A percentile compares a stretch with the other conserved stretches of the same genome.
Conservation (phyloP, 2,329 filamentous ascomycete species). For the Colletotrichum scovillei region DNA sequence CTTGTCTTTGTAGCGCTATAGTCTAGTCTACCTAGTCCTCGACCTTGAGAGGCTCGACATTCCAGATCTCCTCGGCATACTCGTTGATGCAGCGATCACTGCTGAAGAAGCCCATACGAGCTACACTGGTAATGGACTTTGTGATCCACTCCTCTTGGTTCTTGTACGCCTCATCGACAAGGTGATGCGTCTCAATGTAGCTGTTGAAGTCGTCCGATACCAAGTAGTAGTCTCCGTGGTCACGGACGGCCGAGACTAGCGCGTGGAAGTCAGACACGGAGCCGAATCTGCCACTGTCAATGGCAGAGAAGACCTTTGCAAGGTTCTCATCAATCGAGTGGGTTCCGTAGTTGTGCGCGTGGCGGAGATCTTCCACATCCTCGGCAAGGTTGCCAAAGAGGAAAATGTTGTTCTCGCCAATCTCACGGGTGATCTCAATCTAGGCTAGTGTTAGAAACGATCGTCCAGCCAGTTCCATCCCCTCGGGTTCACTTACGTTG, state of each 20-base stretch:
- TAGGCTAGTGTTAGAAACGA: slow-evolving; percentile 36
- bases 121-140: slow-evolving; percentile 89
- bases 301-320: slow-evolving; percentile 83
- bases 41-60: slow-evolving; percentile 81
- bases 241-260: slow-evolving; percentile 84
- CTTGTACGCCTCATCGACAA: slow-evolving; percentile 92
- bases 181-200: slow-evolving; percentile 89
- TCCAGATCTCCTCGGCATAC: slow-evolving; percentile 98
- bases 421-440: slow-evolving; percentile 98
- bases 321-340: slow-evolving; percentile 84
- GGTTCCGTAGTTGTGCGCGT: slow-evolving; percentile 85
- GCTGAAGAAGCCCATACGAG: slow-evolving; percentile 97
- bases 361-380: slow-evolving; percentile 95
- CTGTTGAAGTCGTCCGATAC: slow-evolving; percentile 97
- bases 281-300: slow-evolving; percentile 85
- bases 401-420: slow-evolving; percentile 98
- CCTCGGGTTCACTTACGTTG: slow-evolving; percentile 73
- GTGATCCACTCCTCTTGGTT: slow-evolving; percentile 93
- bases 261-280: slow-evolving; percentile 82
- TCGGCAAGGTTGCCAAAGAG: slow-evolving; percentile 96
- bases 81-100: slow-evolving; percentile 96
- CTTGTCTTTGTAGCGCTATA: neutral
- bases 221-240: slow-evolving; percentile 97
- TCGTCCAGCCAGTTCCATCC: slow-evolving; percentile 31
- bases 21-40: slow-evolving; percentile 43